Evolutionary conservation across 2,329 filamentous ascomycete species (phyloP).

Genomic region (Cladosporium halotolerans): DNA sequence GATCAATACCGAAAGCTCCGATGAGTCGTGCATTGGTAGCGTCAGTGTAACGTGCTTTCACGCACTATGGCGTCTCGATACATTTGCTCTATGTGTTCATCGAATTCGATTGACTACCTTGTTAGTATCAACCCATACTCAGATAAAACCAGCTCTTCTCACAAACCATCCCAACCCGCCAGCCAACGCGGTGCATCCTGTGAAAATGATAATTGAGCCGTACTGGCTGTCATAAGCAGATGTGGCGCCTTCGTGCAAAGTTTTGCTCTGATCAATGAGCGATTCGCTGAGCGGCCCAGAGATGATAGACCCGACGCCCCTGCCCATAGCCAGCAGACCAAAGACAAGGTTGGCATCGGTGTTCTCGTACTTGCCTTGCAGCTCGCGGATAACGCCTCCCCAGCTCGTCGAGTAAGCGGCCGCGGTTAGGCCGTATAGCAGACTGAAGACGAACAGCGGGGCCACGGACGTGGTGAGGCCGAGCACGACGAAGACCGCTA

Average conservation of each 20-base stretch:
- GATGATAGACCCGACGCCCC: constrained; percentile 47
- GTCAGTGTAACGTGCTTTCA: no score
- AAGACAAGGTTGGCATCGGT: constrained; percentile 46
- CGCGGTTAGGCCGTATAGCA: constrained; percentile 38
- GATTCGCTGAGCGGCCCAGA: constrained; percentile 48
- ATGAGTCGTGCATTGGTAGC: no score
- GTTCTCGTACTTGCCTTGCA: constrained; percentile 15
- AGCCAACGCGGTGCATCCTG: constrained; percentile 34
- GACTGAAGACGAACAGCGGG: constrained; percentile 38
- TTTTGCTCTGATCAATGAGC: constrained; percentile 32
- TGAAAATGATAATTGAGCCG: constrained; percentile 38
- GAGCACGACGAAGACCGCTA: constrained; percentile 41
- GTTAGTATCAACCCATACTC: neutral
- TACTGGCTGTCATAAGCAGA: constrained; percentile 39
- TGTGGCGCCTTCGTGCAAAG: constrained; percentile 31
- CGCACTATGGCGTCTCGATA: no score
- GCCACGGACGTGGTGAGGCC: constrained; percentile 38
- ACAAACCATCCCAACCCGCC: constrained; percentile 13
- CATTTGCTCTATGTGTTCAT: no score
- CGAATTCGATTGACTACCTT: no score
- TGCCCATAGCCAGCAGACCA: constrained; percentile 43
- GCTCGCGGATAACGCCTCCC: constrained; percentile 22
- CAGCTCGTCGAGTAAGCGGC: constrained; percentile 36
- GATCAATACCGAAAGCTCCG: no score
- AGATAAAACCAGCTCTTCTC: constrained; percentile 7